These are phyloP conservation scores for Lipomyces japonicus DNA, from an alignment of 805 yeast genomes.

Conservation along the genomic window DNA sequence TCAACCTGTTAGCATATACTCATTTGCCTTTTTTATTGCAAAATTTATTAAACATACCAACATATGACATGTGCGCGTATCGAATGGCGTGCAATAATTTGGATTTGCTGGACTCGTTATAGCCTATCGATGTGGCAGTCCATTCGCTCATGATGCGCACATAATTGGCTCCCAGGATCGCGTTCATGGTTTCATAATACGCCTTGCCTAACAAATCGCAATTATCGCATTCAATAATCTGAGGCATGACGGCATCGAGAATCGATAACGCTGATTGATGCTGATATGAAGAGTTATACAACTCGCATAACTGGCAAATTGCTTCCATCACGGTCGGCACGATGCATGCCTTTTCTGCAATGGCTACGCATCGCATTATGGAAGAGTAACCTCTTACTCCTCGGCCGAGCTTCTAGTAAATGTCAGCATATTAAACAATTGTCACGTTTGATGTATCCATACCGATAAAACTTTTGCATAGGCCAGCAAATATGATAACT, in stretches of 20 bases:
- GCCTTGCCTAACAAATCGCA: slow-evolving; percentile 43
- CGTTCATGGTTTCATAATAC: slow-evolving; percentile 37
- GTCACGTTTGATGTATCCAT: neutral
- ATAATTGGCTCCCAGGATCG: slow-evolving; percentile 26
- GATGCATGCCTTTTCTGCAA: slow-evolving; percentile 48
- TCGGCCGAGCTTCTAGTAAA: neutral
- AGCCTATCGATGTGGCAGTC: neutral
- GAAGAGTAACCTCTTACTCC: slow-evolving; percentile 14
- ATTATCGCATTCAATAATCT: slow-evolving; percentile 43
- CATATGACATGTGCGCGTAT: slow-evolving; percentile 11
- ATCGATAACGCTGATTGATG: slow-evolving; percentile 46
- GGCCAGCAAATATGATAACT: neutral
- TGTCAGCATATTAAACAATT: neutral
- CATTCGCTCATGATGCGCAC: neutral
- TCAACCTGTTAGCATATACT: neutral
- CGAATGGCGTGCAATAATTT: slow-evolving; percentile 13
- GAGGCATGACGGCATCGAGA: slow-evolving; percentile 45
- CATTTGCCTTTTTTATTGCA: neutral
- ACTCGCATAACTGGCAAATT: slow-evolving; percentile 44
- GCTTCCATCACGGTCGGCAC: slow-evolving; percentile 47
- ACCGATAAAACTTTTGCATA: neutral
- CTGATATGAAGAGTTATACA: slow-evolving; percentile 44
- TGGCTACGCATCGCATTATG: slow-evolving; percentile 24
- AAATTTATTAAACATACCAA: slow-evolving; percentile 1
- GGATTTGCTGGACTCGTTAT: neutral